These are phyloP conservation scores for Thermothelomyces thermophilus DNA, from an alignment of 2,329 filamentous ascomycete species.

Conservation along the genomic window DNA sequence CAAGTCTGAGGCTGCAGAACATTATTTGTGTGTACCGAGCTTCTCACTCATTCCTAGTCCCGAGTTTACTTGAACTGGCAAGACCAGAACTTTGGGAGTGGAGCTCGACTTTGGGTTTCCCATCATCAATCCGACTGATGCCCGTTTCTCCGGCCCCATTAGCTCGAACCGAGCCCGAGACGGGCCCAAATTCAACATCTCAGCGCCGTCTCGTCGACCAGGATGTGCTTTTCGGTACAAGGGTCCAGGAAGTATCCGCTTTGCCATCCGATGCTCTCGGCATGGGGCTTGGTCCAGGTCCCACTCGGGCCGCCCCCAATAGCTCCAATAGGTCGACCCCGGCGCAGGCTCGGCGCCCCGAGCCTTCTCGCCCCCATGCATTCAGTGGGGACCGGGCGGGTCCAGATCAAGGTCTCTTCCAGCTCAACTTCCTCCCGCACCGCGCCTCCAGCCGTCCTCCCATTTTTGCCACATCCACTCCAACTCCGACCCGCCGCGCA, in stretches of 20 bases:
- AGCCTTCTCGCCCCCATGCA: conserved; percentile 4
- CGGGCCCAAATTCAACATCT: background rate
- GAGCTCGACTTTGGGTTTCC: background rate
- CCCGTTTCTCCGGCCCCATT: background rate
- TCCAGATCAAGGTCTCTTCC: background rate
- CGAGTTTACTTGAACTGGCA: background rate
- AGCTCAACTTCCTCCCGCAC: background rate
- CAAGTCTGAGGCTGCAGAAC: too few relatives aligned
- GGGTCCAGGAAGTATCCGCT: background rate
- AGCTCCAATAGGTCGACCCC: conserved; percentile 5
- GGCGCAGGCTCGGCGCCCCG: conserved; percentile 2
- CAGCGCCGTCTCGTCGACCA: background rate
- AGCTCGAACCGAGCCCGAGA: background rate
- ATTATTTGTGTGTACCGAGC: too few relatives aligned
- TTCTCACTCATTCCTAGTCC: background rate
- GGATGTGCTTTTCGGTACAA: background rate
- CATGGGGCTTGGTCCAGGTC: background rate
- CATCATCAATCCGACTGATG: background rate
- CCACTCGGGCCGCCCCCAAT: conserved; percentile 11
- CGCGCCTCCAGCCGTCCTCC: background rate
- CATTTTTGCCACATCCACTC: background rate
- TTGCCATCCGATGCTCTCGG: background rate
- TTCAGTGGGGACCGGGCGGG: background rate
- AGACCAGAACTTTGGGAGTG: background rate
- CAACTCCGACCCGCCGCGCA: background rate